Evolutionary conservation across 2,329 filamentous ascomycete genomes (phyloP), one percentile per base, ranked within the genome.

Genomic region (Samsoniella hepiali): DNA sequence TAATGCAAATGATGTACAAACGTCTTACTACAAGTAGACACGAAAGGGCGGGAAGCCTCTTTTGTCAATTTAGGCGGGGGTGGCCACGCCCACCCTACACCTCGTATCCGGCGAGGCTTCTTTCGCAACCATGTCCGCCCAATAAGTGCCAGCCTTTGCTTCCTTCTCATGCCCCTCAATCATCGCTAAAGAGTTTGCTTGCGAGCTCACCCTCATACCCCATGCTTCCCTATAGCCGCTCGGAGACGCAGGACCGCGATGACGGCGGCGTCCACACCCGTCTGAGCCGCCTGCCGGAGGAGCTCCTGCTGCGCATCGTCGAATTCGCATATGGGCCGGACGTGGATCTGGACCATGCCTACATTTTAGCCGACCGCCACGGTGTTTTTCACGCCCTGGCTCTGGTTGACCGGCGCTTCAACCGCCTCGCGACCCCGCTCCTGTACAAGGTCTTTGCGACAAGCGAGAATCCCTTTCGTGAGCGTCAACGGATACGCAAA

Each of bases 301-400:
- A 56, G 54, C 54, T 56, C 36, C 38, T 56, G 36, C 54, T 56
- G 38, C 54, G 54, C 38, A 56, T 56, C 38, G 54, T 44, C 54
- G 54, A 56, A 11, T 56, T 56, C 17, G 38, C 40, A 1, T 56
- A 56, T 38, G 54, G 54, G 15, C 54, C 54, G 4, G 54, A 56
- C 54, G 54, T 56, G 3, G 38, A 56, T 2, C 38, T 56, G 27
- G 54, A 56, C 13, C 27, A 44, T 3, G 54, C 38, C 6, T 56
- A 56, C 38, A 27, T 45, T 7, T 27, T 56, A 5, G 54, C 54
- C 27, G 54, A 56, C 38, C 54, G 54, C 27, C 54, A 56, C 27
- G 38, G 13, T 27, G 38, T 56, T 27, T 56, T 56, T n/a, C 38
- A 58, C 42, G 31, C 55, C 5, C 29, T 58, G 29, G 55, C 42